Evolutionary conservation across 495 filamentous ascomycete species (phyloP).

Genomic region (Antarctomyces pellizariae): DNA sequence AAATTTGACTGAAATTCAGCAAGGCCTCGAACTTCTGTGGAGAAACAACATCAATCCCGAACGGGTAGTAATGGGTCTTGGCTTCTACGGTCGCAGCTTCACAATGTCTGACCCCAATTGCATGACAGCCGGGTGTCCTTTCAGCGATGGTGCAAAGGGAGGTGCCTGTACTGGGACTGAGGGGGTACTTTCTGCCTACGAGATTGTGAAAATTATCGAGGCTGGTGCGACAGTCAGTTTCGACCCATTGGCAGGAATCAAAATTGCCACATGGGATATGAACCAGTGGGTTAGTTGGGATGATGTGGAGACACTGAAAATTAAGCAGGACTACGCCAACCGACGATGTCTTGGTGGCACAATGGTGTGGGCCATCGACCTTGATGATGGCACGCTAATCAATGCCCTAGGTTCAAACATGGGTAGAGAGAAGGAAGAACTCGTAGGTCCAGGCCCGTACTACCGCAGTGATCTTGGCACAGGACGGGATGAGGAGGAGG

Average conservation of each 20-base stretch:
- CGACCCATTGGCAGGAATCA: constrained; percentile 13
- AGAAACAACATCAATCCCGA: constrained; percentile 19
- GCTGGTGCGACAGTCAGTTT: neutral
- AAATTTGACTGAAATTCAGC: constrained; percentile 32
- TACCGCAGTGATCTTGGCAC: too few relatives aligned
- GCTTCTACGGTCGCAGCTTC: constrained; percentile 28
- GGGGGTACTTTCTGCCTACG: constrained; percentile 2
- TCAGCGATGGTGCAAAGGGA: constrained; percentile 1
- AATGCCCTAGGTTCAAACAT: too few relatives aligned
- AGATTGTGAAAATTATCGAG: constrained; percentile 3
- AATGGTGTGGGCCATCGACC: constrained; percentile 21
- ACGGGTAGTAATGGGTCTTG: constrained; percentile 24
- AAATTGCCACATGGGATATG: constrained; percentile 14
- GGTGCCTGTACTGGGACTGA: constrained; percentile 2
- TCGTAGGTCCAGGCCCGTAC: too few relatives aligned
- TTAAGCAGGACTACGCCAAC: constrained; percentile 20
- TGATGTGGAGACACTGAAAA: constrained; percentile 16
- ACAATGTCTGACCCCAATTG: constrained; percentile 17
- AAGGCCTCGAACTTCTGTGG: constrained; percentile 25
- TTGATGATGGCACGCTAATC: constrained; percentile 5
- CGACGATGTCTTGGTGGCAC: constrained; percentile 17
- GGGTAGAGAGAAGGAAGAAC: too few relatives aligned
- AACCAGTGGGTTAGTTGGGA: constrained; percentile 24
- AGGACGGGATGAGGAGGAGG: too few relatives aligned
- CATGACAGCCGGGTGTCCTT: constrained; percentile 2